Evolutionary conservation across 2,329 filamentous ascomycete genomes (phyloP), one percentile per base, ranked within the genome.

Genomic region (Fusarium oligoseptatum): DNA sequence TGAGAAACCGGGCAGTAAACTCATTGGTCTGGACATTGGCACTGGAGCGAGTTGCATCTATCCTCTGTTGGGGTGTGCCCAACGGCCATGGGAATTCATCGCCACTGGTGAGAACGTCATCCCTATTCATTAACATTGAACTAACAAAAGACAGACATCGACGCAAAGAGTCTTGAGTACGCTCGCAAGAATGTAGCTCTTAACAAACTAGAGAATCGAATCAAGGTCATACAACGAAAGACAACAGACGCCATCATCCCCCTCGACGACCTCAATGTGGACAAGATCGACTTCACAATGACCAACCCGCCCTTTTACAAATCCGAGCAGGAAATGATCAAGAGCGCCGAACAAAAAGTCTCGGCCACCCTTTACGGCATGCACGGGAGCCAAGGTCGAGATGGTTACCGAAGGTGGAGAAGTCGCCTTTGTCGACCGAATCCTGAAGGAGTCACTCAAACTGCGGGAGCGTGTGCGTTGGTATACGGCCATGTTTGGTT

Each of bases 261-360:
- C 0, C 80, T 95, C 0, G 85, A 91, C 43, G 86, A 86, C 0
- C 79, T 92, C 1, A 82, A 81, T 24, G 80, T 89, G 6, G 80
- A 84, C 9, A 79, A 72, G 4, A 86, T 97, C 50, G 92, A 96
- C 80, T 98, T 98, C 81, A 91, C 90, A 68, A 97, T 98, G 91
- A 96, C 93, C 73, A 99, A 99, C 76, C 97, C 97, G 0, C 97
- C 97, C 0, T 99, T 99, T 84, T 98, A 98, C 85, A 83, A 87
- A n/a, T 95, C 94, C 0, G 84, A 88, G 4, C 83, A 87, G 6
- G 95, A 97, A 60, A 89, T 98, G 82, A 75, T 88, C 4, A 83
- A 85, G 5, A 92, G 92, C 2, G 92, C 94, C 0, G 82, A 86
- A 17, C 83, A 87, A 41, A 41, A 98, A 98, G 81, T 83, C 87